Base-by-base conservation (phyloP, 2,329 filamentous ascomycete genomes). In the Fusarium coicis region DNA sequence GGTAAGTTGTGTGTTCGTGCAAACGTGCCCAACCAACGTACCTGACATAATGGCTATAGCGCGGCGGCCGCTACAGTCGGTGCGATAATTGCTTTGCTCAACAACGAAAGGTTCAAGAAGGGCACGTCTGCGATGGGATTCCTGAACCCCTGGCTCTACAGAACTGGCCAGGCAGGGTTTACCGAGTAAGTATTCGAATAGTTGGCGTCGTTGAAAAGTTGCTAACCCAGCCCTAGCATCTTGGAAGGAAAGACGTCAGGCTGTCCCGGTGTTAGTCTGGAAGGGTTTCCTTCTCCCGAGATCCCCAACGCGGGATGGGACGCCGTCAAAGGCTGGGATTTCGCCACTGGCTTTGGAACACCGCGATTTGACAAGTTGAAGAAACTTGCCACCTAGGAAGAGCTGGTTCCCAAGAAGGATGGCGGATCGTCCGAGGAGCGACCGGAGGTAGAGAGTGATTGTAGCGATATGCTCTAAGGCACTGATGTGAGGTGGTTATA, bases 31-130 rank as follows among this genome's bases (percentile, higher is more conserved):
- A 34, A 9, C 4, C 21, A 4, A 26, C 9, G 2, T 21, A 14
- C 7, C 50, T 52, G 16, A 64, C 63, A 74, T 66, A 15, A 10
- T 46, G 15, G 4, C 34, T 19, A 28, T 53, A 86, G 84, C 63
- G 91, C 91, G 2, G 87, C 91, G 5, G 83, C 89, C 1, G 92
- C 92, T 0, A 83, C 90, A 1, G 87, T 92, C 55, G 90, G 91
- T 0, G 87, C 86, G 19, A 86, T 94, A 70, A 82, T 94, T 54
- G 85, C 88, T 2, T 85, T 93, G 42, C 80, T 94, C 56, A 93
- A 93, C 77, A 89, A 91, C 66, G 87, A 88, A 28, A 84, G 90
- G 37, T 80, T 92, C 53, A 82, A 86, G 21, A 82, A 83, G n/a
- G 88, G 88, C 3, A 86, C 86, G 77, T 79, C 85, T 11, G 76